A percentile compares a stretch with the other conserved stretches of the same genome.
Evolutionary conservation across 371 early-diverging fungal species (phyloP).

Genomic region (Rhizopus stolonifer): DNA sequence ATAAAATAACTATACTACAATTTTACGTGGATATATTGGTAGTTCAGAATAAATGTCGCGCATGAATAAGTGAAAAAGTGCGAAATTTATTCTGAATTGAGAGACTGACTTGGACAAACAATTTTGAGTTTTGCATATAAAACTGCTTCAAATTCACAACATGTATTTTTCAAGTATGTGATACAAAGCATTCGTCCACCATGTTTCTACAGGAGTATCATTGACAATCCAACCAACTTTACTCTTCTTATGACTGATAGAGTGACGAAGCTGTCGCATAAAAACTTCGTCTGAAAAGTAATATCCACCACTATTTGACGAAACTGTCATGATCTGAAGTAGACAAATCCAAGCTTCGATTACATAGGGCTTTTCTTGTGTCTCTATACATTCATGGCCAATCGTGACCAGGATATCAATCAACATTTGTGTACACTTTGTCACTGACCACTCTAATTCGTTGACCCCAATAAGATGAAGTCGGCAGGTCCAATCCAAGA

Average conservation of each 20-base stretch:
- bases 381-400: slow-evolving; percentile 9
- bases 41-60: no score
- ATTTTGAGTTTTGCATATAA: no score
- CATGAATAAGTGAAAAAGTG: no score
- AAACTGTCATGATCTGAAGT: slow-evolving; percentile 20
- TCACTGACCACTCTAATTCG: slow-evolving; percentile 9
- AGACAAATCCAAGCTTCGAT: slow-evolving; percentile 22
- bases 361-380: neutral
- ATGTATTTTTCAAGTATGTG: slow-evolving; percentile 12
- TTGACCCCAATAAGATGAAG: slow-evolving; percentile 15
- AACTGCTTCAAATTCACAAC: no score
- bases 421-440: slow-evolving; percentile 6
- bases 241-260: slow-evolving; percentile 2
- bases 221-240: neutral
- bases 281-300: slow-evolving; percentile 9
- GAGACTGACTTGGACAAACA: no score
- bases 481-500: slow-evolving; percentile 26
- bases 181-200: slow-evolving; percentile 12
- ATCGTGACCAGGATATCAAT: slow-evolving; percentile 15
- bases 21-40: no score
- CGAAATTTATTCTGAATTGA: no score
- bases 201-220: slow-evolving; percentile 1
- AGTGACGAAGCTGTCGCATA: slow-evolving; percentile 5
- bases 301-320: slow-evolving; percentile 8
- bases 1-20: no score